Percentiles rank a stretch among this genome's conserved stretches.
Evolutionary conservation across 257 asterid species (phyloP).

Genomic region (Asclepias syriaca): DNA sequence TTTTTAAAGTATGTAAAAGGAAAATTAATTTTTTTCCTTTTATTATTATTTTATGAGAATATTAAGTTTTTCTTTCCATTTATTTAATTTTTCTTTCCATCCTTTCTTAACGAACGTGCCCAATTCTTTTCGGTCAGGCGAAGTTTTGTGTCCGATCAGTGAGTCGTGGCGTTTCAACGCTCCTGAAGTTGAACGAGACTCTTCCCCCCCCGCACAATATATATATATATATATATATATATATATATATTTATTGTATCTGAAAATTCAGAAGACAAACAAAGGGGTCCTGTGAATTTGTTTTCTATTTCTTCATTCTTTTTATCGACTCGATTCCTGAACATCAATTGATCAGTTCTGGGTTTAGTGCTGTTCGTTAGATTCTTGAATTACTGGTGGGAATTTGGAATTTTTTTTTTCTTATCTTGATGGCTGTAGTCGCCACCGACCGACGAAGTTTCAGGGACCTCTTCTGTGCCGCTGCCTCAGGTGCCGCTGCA

Average conservation of each 20-base stretch:
- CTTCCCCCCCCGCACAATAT: not conserved
- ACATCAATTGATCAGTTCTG: conserved; percentile 6
- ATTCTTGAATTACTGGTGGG: not conserved
- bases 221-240: too few species aligned
- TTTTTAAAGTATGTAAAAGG: too few species aligned
- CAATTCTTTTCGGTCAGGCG: not conserved
- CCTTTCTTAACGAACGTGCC: conserved; percentile 13
- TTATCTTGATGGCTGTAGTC: conserved; percentile 17
- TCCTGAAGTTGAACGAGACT: conserved; percentile 6
- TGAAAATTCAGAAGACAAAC: not conserved
- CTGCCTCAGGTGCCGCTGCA: conserved; percentile 94
- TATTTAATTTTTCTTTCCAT: not conserved
- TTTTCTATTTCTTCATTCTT: too few species aligned
- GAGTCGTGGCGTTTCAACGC: not conserved
- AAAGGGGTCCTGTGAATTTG: too few species aligned
- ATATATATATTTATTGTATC: not conserved
- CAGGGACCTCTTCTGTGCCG: conserved; percentile 56
- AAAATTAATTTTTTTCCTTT: too few species aligned
- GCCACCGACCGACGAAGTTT: conserved; percentile 45
- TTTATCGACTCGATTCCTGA: not conserved
- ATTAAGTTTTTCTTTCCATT: too few species aligned
- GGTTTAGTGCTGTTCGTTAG: not conserved
- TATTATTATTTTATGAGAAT: too few species aligned
- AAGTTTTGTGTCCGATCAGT: not conserved
- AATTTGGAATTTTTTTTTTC: not conserved